These are phyloP conservation scores for Sordariomycetes sp. DNA, from an alignment of 2,329 filamentous ascomycete genomes.

Conservation along the genomic window DNA sequence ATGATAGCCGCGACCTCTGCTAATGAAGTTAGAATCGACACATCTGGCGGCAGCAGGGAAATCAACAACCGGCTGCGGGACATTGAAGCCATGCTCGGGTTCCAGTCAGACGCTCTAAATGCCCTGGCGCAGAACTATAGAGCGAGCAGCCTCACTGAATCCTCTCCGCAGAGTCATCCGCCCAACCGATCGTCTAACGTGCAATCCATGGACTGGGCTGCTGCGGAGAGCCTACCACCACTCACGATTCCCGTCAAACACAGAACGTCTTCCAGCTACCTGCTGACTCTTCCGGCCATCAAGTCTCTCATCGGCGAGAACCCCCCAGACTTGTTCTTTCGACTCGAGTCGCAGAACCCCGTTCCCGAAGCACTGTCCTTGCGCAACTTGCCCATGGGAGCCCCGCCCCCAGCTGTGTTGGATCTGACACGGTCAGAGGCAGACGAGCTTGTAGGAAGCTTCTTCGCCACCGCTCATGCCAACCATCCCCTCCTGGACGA, in stretches of 20 bases:
- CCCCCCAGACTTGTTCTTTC: conserved; percentile 15
- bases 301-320: conserved; percentile 19
- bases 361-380: conserved; percentile 9
- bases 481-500: conserved; percentile 17
- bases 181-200: conserved; percentile 6
- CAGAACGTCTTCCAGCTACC: conserved; percentile 18
- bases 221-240: conserved; percentile 10
- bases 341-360: conserved; percentile 14
- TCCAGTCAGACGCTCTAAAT: conserved; percentile 11
- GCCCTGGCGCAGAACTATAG: conserved; percentile 5
- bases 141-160: conserved; percentile 4
- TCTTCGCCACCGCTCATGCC: conserved; percentile 15
- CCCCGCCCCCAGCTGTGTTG: conserved; percentile 6
- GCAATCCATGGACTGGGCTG: conserved; percentile 5
- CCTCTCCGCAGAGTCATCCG: conserved; percentile 9
- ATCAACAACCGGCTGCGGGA: conserved; percentile 15
- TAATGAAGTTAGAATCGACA: conserved; percentile 13
- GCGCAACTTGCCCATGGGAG: neutral
- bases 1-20: neutral
- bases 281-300: conserved; percentile 15
- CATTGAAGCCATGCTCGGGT: conserved; percentile 15
- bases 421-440: conserved; percentile 9
- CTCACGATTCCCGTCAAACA: conserved; percentile 17
- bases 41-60: conserved; percentile 16
- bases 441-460: conserved; percentile 13